Base-by-base conservation (phyloP, 768 basidiomycete genomes). In the Phaeotremella fagi region DNA sequence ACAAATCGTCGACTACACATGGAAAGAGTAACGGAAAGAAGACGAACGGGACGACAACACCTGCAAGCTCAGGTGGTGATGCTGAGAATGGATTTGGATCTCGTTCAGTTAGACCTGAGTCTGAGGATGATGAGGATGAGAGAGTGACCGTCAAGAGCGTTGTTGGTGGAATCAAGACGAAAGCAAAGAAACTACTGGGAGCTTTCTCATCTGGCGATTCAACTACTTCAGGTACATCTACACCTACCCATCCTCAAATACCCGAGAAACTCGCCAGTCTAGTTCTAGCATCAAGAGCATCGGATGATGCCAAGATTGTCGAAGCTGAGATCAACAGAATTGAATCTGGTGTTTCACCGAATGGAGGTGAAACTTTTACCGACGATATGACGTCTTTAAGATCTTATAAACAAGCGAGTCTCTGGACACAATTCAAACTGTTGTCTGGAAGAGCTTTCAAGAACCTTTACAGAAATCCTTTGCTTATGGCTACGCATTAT, bases 371-470 rank as follows among this genome's bases (percentile, higher is more conserved):
- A 56, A 86, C 90, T 71, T 77, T 81, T 24, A 87, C 89, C 75
- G 86, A 59, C n/a, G 60, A 82, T 31, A 47, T 67, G 76, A 42
- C 28, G 4, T 44, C 37, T 23, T 46, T 76, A 35, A 54, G 68
- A 16, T 74, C 72, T 6, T 77, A 71, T 63, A 69, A 86, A 74
- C 81, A 90, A 50, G 95, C 94, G 5, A 85, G 82, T 58, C 90
- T 85, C 82, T 79, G 79, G 37, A 92, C 87, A 16, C 95, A 99
- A 77, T 98, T 99, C 68, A 81, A 82, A 71, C 92, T 97, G 52
- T 76, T 99, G 70, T 95, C 90, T 70, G 92, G 92, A 23, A 77
- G 95, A 52, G 91, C 94, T 20, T 98, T 99, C 80, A 98, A 98
- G 81, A 98, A 98, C 68, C 75, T 99, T 55, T 98, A 99, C 72